Percentiles rank a stretch among this genome's conserved stretches.
These are phyloP conservation scores for Rhodocollybia butyracea DNA, from an alignment of 768 basidiomycete species.

Conservation along the genomic window DNA sequence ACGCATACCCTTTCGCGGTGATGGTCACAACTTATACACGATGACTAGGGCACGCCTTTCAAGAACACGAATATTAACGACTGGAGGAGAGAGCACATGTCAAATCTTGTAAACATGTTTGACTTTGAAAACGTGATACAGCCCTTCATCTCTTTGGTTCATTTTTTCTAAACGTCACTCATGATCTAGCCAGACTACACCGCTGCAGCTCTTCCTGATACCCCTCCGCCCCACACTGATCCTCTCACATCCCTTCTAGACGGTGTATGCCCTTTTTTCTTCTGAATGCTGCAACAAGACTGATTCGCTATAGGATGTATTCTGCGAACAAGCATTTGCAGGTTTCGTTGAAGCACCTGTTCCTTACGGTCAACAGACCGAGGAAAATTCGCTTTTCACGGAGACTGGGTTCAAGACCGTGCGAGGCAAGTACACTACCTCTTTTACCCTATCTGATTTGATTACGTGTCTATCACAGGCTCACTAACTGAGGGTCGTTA, in stretches of 20 bases:
- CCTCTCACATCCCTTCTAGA: constrained; percentile 4
- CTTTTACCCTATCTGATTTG: neutral
- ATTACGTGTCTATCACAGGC: neutral
- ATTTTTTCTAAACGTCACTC: neutral
- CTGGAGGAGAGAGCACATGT: constrained; percentile 11
- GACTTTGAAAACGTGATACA: constrained; percentile 1
- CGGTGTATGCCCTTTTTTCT: neutral
- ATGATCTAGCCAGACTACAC: constrained; percentile 5
- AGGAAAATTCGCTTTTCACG: neutral
- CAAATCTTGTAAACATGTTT: neutral
- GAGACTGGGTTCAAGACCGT: constrained; percentile 7
- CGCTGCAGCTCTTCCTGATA: neutral
- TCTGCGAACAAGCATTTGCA: constrained; percentile 5
- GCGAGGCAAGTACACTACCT: neutral
- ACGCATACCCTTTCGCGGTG: neutral
- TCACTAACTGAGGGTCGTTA: constrained; percentile 8
- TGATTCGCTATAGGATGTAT: constrained; percentile 1
- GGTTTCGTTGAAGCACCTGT: constrained; percentile 3
- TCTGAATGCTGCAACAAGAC: neutral
- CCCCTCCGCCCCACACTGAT: constrained; percentile 4
- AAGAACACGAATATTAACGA: constrained; percentile 5
- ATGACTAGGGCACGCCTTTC: constrained; percentile 2
- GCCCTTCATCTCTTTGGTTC: neutral
- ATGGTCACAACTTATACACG: neutral
- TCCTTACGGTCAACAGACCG: constrained; percentile 5